Conservation (phyloP, 805 yeast species). For the Barnettozyma populi region DNA sequence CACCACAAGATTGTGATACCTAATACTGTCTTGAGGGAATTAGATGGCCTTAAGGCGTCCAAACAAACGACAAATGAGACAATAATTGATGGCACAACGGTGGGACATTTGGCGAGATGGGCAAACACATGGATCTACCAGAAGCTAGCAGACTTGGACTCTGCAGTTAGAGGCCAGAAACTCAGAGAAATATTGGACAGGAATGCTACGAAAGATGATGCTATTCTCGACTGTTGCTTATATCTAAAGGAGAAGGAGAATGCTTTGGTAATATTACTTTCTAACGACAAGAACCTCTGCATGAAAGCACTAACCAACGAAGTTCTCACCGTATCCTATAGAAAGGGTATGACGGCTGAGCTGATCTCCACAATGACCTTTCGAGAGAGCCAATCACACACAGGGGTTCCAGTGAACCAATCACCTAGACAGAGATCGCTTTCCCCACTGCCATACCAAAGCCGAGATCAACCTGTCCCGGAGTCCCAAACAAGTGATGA, state of each 20-base stretch:
- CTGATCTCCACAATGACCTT: slow-evolving; percentile 37
- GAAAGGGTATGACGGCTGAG: slow-evolving; percentile 41
- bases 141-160: slow-evolving; percentile 45
- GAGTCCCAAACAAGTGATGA: slow-evolving; percentile 9
- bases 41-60: slow-evolving; percentile 74
- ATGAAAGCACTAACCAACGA: slow-evolving; percentile 66
- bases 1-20: slow-evolving; percentile 62
- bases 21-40: slow-evolving; percentile 59
- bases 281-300: slow-evolving; percentile 84
- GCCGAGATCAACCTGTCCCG: neutral
- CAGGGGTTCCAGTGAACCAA: neutral
- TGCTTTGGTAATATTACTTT: slow-evolving; percentile 53
- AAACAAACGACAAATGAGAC: slow-evolving; percentile 12
- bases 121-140: slow-evolving; percentile 77
- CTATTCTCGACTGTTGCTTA: slow-evolving; percentile 80
- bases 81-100: slow-evolving; percentile 25
- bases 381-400: slow-evolving; percentile 28
- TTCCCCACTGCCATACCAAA: neutral
- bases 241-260: slow-evolving; percentile 42
- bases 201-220: slow-evolving; percentile 57
- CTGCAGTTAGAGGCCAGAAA: slow-evolving; percentile 61
- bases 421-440: neutral
- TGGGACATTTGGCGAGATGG: slow-evolving; percentile 57
- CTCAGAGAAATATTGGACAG: slow-evolving; percentile 45
- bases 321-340: slow-evolving; percentile 51